Base-by-base conservation (phyloP, 176 grass and related monocot genomes). In the Pontederia paniculata region DNA sequence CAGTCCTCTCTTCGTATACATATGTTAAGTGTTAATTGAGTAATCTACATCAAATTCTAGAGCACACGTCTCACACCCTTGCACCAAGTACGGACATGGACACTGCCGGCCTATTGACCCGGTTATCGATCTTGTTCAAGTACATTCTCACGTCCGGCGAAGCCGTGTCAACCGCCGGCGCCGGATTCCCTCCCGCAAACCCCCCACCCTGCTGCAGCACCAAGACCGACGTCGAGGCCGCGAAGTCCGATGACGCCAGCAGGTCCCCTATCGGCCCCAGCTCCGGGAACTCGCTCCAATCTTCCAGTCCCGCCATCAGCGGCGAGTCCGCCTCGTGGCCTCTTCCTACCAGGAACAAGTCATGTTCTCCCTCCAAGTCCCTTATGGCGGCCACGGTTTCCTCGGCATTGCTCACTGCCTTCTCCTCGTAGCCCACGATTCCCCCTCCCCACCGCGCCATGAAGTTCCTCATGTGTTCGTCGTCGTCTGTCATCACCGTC, bases 251-350 rank as follows among this genome's bases (percentile, higher is more conserved):
- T 1, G 90, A 96, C 41, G 76, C 79, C 1, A 95, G 65, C 49
- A 86, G 37, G 71, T 95, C 82, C 21, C 90, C 90, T 15, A 89
- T 76, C 0, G 85, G 73, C 12, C 89, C 90, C 8, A 89, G 59
- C 76, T 95, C 90, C 21, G 78, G 78, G 69, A 76, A 89, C 74
- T 95, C 81, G n/a, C 72, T 73, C 90, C 90, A 95, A 44, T 89
- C 90, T 0, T 45, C 45, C 76, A 95, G 77, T 17, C 70, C 82
- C 12, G 78, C 78, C 9, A 67, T 95, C 6, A 95, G 70, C 20
- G 15, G 42, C 25, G 81, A 47, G n/a, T 48, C 67, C 47, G 55
- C 31, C 42, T 73, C 78, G 1, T 87, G 84, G 1, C 43, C 54
- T 63, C 79, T 85, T 1, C 89, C 81, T 0, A 95, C 85, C 17